Evolutionary conservation across 2,329 filamentous ascomycete genomes (phyloP), one percentile per base, ranked within the genome.

Genomic region (Capronia americana): DNA sequence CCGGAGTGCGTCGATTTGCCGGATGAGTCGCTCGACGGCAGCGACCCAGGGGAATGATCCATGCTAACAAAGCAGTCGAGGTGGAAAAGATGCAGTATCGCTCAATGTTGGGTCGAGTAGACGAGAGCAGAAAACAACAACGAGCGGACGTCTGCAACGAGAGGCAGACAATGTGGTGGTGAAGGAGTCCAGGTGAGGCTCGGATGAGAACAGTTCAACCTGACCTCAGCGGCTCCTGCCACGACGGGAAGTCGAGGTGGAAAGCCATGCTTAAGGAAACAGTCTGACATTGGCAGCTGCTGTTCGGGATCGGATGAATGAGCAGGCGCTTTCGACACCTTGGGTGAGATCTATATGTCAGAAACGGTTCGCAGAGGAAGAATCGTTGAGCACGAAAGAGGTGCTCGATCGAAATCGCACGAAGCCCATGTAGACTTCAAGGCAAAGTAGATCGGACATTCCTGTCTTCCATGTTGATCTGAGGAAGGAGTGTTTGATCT

Each of bases 71-170:
- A 41, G 50, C 20, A 11, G 44, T 56, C n/a, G 12, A 20, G 11
- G 28, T 20, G 44, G 57, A 34, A 68, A 50, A 51, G 28, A 67
- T 65, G 55, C 30, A 60, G 38, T 54, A 55, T 60, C 58, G 64
- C 46, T 41, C 44, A 62, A 63, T 48, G 26, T 57, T 38, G 34
- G 58, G 46, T 58, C 26, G 44, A 38, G 28, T 51, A 41, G 24
- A 48, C 26, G 51, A 30, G 24, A n/a, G 30, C 57, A 48, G 6
- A 20, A 55, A 62, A 59, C 54, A 32, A 61, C 32, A 63, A 69
- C 61, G 68, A 69, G 50, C 60, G 68, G 68, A 69, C 68, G 60
- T 67, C 68, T 63, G 64, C 62, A 55, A 56, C 50, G 54, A 65
- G 56, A 54, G 58, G 57, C 65, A 63, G 59, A 67, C 64, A 65